Base-by-base conservation (phyloP, 495 filamentous ascomycete genomes). In the Monascus purpureus region DNA sequence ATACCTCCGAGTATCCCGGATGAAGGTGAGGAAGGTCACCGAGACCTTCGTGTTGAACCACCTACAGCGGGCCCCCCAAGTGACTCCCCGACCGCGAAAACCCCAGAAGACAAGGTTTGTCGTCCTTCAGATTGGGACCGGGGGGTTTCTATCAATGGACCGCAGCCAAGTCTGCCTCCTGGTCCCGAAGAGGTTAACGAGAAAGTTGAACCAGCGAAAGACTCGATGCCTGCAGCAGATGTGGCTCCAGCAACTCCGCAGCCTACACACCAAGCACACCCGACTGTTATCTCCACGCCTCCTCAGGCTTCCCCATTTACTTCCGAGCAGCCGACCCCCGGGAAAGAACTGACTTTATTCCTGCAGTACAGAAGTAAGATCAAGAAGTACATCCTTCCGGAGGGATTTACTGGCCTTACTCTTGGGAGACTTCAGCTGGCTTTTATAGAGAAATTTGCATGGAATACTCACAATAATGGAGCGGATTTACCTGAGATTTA, bases 371-470 rank as follows among this genome's bases (percentile, higher is more conserved):
- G 86, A 44, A 88, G 78, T 38, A 86, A 88, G 46, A 90, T 96
- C 37, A 95, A 95, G 59, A 96, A 96, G 45, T 93, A 87, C 47
- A 73, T 93, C 6, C 70, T 97, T 8, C 58, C 81, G 2, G 87
- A 88, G 44, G 87, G 86, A 3, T 77, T 75, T 36, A 71, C 75
- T 7, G 84, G 81, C 27, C 62, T 97, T 11, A 85, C 86, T 13
- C 75, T 93, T 33, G 83, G 81, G 7, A 71, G 85, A 8, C 57
- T 97, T 35, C 90, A 96, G 47, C 68, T 96, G 19, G 87, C 88
- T n/a, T 97, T 97, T 52, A 97, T 97, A 42, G 92, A 96, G 41
- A 96, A 95, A 45, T 97, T 97, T 45, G 85, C 86, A 5, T 97
- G 93, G 85, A 95, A 90, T 42, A 93, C 86, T 1, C 88, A 93